Evolutionary conservation across 2,329 filamentous ascomycete genomes (phyloP).

Genomic region (Colletotrichum orchidophilum): DNA sequence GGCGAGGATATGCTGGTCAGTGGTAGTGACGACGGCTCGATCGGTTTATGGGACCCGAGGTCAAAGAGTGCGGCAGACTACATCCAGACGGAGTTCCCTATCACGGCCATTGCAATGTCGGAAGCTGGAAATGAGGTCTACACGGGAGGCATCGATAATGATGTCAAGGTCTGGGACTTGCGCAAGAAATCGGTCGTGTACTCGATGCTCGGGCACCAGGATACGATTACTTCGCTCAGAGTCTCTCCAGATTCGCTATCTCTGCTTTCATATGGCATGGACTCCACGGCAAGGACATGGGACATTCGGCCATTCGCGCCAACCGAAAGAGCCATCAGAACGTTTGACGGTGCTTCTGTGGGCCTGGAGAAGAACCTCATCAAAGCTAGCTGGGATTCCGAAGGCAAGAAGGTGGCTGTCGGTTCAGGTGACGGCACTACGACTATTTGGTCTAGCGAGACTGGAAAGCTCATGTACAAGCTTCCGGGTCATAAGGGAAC

Average conservation of each 20-base stretch:
- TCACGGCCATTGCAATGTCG: conserved; percentile 90
- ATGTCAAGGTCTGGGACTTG: conserved; percentile 96
- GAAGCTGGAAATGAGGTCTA: conserved; percentile 97
- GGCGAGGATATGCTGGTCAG: conserved; percentile 92
- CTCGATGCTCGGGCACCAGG: conserved; percentile 86
- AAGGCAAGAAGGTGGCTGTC: conserved; percentile 86
- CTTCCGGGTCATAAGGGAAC: conserved; percentile 94
- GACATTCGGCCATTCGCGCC: conserved; percentile 96
- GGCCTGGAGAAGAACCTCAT: conserved; percentile 93
- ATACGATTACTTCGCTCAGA: conserved; percentile 89
- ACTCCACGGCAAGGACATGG: conserved; percentile 94
- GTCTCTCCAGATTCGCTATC: conserved; percentile 95
- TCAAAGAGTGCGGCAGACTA: conserved; percentile 89
- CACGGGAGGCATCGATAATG: conserved; percentile 94
- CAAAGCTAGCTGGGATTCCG: conserved; percentile 87
- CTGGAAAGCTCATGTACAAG: conserved; percentile 93
- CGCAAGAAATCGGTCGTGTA: conserved; percentile 91
- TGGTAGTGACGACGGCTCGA: conserved; percentile 91
- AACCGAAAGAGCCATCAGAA: conserved; percentile 82
- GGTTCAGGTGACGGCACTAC: conserved; percentile 92
- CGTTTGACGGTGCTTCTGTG: conserved; percentile 89
- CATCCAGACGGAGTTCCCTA: conserved; percentile 89
- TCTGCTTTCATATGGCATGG: conserved; percentile 90
- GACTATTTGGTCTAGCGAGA: conserved; percentile 88
- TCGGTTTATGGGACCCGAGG: conserved; percentile 95